phyloP scores from a whole-genome alignment of 352 stramenopile species.

The Phytophthora macrochlamydospora region DNA sequence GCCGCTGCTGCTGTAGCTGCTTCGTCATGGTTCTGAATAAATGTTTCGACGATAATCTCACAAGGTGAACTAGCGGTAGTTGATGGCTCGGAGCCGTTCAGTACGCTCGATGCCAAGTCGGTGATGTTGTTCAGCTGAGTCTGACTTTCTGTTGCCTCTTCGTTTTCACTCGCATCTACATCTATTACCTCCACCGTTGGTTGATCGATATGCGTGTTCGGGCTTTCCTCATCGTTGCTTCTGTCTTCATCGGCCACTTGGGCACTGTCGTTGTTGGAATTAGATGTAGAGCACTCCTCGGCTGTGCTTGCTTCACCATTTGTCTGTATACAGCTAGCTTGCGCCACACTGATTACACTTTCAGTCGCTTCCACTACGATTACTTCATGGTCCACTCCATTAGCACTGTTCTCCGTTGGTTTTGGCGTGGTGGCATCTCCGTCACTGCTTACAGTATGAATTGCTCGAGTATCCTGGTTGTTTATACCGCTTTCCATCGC shows the following conservation, averaged over 20 bases:
- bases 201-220: conserved; percentile 1
- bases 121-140: background rate
- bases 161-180: conserved; percentile 9
- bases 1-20: conserved; percentile 3
- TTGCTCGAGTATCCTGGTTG: background rate
- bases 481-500: conserved; percentile 1
- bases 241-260: conserved; percentile 8
- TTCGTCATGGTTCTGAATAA: conserved; percentile 14
- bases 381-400: too few relatives aligned
- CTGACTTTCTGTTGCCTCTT: background rate
- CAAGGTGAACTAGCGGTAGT: background rate
- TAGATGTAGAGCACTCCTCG: too few relatives aligned
- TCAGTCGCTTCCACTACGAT: too few relatives aligned
- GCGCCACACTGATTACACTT: too few relatives aligned
- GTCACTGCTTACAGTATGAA: too few relatives aligned
- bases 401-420: too few relatives aligned
- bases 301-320: too few relatives aligned
- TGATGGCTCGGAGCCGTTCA: background rate
- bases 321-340: too few relatives aligned
- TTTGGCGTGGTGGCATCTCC: too few relatives aligned
- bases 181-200: conserved; percentile 22
- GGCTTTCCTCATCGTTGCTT: background rate
- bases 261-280: too few relatives aligned
- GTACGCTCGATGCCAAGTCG: background rate
- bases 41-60: conserved; percentile 2